Base-by-base conservation (phyloP, 23 red algal species). In the Gracilaria gracilis region DNA sequence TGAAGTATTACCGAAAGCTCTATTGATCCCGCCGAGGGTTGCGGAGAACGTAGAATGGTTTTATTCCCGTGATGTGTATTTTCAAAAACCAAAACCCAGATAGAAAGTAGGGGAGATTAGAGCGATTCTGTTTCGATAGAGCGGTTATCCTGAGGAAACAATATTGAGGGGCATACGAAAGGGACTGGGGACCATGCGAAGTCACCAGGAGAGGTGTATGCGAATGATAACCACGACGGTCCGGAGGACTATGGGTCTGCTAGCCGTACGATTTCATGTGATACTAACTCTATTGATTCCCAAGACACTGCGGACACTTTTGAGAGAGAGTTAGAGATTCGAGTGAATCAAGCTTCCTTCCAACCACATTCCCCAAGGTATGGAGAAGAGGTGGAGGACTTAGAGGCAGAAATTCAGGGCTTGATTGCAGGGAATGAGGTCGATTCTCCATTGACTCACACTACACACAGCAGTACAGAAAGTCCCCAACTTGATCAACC, bases 31-130 rank as follows among this genome's bases (percentile, higher is more conserved):
- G 16, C 9, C 21, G 21, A 39, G 55, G 85, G 36, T 62, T 29
- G 71, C 32, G 19, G 71, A 59, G 12, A 64, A 39, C 21, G 61
- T 89, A 24, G 67, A 42, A 47, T 89, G 85, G 85, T 89, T 59
- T 48, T 51, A 46, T 65, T 50, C 85, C 6, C 44, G 55, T 62
- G 67, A 89, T 39, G 71, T 89, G 5, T 89, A 79, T 35, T 89
- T n/a, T 89, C 59, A 51, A 76, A 23, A 71, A 23, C 39, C n/a
- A 59, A 20, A 79, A 13, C 42, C 37, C 9, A 17, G 67, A 66
- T 51, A 20, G 59, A 44, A 21, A 39, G n/a, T n/a, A n/a, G n/a
- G n/a, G n/a, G n/a, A n/a, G n/a, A n/a, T n/a, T n/a, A n/a, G n/a
- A n/a, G n/a, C n/a, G n/a, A n/a, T n/a, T n/a, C n/a, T 31, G 61